These are phyloP conservation scores for Rhizopus stolonifer DNA, from an alignment of 371 early-diverging fungal genomes.

Conservation along the genomic window DNA sequence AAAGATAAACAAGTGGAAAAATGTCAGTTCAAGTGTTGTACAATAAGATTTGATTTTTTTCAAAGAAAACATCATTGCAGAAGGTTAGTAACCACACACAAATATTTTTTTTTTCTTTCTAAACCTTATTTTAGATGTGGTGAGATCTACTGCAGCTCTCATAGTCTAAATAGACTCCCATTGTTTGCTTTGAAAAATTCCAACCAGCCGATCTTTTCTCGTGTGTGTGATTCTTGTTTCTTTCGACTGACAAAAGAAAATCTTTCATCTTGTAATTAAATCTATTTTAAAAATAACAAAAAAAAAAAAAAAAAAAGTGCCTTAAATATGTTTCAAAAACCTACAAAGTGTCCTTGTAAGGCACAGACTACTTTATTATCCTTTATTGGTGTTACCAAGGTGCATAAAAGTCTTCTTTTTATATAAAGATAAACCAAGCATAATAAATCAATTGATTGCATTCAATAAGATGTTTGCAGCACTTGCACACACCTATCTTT, in stretches of 20 bases:
- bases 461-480: too few species aligned
- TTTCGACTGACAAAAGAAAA: constrained; percentile 6
- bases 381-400: too few species aligned
- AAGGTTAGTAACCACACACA: not conserved
- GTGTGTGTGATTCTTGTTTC: constrained; percentile 23
- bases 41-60: constrained; percentile 12
- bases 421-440: too few species aligned
- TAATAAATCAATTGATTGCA: too few species aligned
- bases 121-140: constrained; percentile 21
- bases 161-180: constrained; percentile 27
- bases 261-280: too few species aligned
- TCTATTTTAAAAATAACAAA: too few species aligned
- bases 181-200: constrained; percentile 13
- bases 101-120: not conserved
- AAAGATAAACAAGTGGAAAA: constrained; percentile 7
- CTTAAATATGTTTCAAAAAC: too few species aligned
- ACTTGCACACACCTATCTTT: too few species aligned
- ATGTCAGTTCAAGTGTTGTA: constrained; percentile 14
- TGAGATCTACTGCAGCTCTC: constrained; percentile 23
- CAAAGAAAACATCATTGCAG: constrained; percentile 29
- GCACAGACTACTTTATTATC: too few species aligned
- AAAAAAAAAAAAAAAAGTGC: too few species aligned
- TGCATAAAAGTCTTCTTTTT: too few species aligned
- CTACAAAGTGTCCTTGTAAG: too few species aligned
- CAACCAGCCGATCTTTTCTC: constrained; percentile 16